phyloP scores from a whole-genome alignment of 2,329 filamentous ascomycete genomes.

The Reticulascus tulasneorum region DNA sequence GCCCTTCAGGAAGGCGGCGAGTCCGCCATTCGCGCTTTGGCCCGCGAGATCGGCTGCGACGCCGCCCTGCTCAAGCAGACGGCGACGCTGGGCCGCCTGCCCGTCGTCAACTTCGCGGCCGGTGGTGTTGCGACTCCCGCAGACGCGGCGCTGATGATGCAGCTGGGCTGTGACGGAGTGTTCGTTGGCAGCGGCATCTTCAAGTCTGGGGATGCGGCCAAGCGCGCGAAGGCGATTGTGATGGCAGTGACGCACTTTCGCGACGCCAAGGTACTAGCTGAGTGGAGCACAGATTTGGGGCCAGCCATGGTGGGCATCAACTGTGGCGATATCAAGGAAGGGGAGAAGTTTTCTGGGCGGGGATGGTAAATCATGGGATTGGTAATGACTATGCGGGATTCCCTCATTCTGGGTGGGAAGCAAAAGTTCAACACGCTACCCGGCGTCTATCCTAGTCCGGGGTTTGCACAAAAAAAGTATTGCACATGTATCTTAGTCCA shows the following conservation, averaged over 20 bases:
- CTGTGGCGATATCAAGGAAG: conserved; percentile 69
- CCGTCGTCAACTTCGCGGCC: conserved; percentile 96
- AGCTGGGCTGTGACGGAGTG: conserved; percentile 94
- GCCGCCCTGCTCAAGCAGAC: conserved; percentile 79
- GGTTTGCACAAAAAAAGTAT: too few species aligned
- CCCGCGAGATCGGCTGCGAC: conserved; percentile 76
- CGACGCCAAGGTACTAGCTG: conserved; percentile 79
- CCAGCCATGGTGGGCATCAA: conserved; percentile 98
- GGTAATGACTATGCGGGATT: background rate
- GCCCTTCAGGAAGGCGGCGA: conserved; percentile 58
- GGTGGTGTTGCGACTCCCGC: conserved; percentile 99
- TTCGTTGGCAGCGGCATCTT: conserved; percentile 98
- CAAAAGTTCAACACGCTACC: conserved; percentile 1
- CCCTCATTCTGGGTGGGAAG: background rate
- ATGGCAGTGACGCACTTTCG: conserved; percentile 88
- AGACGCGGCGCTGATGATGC: conserved; percentile 96
- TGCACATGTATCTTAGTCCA: too few species aligned
- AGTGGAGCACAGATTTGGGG: conserved; percentile 84
- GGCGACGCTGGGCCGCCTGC: conserved; percentile 79
- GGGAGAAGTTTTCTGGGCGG: conserved; percentile 77
- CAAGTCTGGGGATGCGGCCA: conserved; percentile 87
- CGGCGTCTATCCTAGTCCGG: too few species aligned
- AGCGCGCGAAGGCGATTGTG: conserved; percentile 91
- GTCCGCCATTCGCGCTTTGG: conserved; percentile 61
- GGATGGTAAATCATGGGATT: conserved; percentile 63